Percentiles rank a stretch among this genome's conserved stretches.
These are phyloP conservation scores for Cinnamomum chago DNA, from an alignment of 164 flowering plant genomes.

Conservation along the genomic window DNA sequence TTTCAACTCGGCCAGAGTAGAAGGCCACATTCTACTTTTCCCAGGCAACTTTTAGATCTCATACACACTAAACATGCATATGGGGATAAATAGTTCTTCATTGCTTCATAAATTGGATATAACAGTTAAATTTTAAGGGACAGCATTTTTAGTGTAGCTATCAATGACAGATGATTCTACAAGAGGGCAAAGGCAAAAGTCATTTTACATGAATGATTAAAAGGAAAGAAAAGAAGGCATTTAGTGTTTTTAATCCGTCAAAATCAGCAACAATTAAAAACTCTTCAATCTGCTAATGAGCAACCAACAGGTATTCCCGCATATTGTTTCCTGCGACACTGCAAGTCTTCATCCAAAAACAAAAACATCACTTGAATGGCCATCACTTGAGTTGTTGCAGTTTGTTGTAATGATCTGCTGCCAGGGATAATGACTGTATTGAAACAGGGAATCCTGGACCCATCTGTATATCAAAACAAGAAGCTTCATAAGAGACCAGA, in stretches of 20 bases:
- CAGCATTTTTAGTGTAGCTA: no score
- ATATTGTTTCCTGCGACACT: background rate
- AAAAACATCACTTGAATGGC: background rate
- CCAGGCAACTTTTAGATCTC: no score
- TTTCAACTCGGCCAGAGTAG: no score
- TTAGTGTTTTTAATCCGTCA: background rate
- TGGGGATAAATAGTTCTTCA: no score
- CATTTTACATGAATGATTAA: background rate
- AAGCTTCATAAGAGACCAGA: background rate
- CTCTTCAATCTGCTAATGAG: background rate
- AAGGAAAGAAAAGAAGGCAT: background rate
- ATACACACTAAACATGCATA: no score
- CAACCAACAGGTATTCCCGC: background rate
- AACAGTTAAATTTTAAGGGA: no score
- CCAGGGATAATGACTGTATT: slow-evolving; percentile 72
- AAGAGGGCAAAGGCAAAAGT: no score
- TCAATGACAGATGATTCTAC: no score
- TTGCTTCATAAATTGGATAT: no score
- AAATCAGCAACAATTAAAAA: background rate
- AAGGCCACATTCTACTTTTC: no score
- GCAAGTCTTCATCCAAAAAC: background rate
- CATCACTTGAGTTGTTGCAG: slow-evolving; percentile 33
- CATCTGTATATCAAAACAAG: slow-evolving; percentile 52
- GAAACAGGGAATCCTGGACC: slow-evolving; percentile 80
- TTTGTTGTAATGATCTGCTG: slow-evolving; percentile 68